Base-by-base conservation (phyloP, 805 yeast species). In the Monosporozyma unispora region DNA sequence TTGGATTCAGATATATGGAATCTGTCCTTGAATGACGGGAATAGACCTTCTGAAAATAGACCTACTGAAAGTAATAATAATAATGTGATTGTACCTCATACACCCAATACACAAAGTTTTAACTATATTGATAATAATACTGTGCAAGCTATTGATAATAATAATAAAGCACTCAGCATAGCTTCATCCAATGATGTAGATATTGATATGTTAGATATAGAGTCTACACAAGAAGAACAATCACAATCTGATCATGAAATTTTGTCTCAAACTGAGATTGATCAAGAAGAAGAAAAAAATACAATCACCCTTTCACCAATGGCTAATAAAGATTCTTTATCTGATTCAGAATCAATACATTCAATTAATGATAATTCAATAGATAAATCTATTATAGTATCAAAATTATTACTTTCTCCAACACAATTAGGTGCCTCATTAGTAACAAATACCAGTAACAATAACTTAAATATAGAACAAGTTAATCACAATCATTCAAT, bases 391-490 rank as follows among this genome's bases (percentile, higher is more conserved):
- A 3, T 3, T n/a, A 35, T 11, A 2, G 16, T 19, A 12, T 22
- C 39, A 8, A 18, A 18, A 18, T 18, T 18, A 6, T 9, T 48
- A 28, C 18, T 49, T 11, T 49, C 51, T 3, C 51, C 44, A 11
- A 45, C 51, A 23, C 48, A 49, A 44, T 18, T 49, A 10, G 49
- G 44, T 11, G n/a, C 38, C 14, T 37, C 44, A 4, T 47, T 46
- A 8, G 47, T 43, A 1, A 47, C 21, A 28, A 14, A 22, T 4
- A 27, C 12, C 5, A 22, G 18, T 21, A 35, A 44, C 18, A 19
- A n/a, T 14, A 19, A 3, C 12, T 10, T 9, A 28, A 28, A 9
- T 14, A 28, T 8, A 28, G 31, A 28, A 29, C 33, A 10, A 9
- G 12, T n/a, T n/a, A n/a, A n/a, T 22, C 6, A 14, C 16, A 6